Conservation (phyloP, 2,329 filamentous ascomycete genomes). For the Bipolaris cookei region DNA sequence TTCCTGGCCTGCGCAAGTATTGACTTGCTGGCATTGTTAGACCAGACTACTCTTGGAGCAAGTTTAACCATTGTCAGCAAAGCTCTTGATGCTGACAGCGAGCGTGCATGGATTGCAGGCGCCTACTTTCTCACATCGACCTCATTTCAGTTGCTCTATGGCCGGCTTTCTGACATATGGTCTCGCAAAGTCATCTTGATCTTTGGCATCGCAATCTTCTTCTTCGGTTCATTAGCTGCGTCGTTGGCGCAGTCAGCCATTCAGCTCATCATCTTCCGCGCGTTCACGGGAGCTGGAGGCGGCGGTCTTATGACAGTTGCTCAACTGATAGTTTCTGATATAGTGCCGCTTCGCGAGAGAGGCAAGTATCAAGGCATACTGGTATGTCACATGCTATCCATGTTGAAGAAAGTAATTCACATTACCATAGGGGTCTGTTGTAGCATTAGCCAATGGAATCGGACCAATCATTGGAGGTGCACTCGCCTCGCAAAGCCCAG, state of each 20-base stretch:
- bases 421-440: constrained; percentile 42
- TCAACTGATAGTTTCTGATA: constrained; percentile 48
- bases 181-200: constrained; percentile 56
- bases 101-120: constrained; percentile 64
- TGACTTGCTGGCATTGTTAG: constrained; percentile 29
- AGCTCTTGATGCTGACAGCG: constrained; percentile 50
- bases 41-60: constrained; percentile 32
- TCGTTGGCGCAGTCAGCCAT: constrained; percentile 60
- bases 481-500: constrained; percentile 29
- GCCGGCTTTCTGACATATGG: constrained; percentile 66
- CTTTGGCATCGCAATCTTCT: constrained; percentile 55
- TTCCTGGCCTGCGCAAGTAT: constrained; percentile 34
- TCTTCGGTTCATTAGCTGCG: constrained; percentile 63
- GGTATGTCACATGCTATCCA: constrained; percentile 5
- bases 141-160: constrained; percentile 70
- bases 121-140: constrained; percentile 65
- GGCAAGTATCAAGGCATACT: constrained; percentile 50
- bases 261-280: constrained; percentile 65
- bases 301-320: constrained; percentile 62
- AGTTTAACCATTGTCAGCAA: constrained; percentile 28
- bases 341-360: constrained; percentile 47
- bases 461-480: constrained; percentile 38
- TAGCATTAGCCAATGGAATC: constrained; percentile 36
- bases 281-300: constrained; percentile 65
- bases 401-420: neutral